Evolutionary conservation across 176 grass and related monocot genomes (phyloP).

Genomic region (Zea luxurians): DNA sequence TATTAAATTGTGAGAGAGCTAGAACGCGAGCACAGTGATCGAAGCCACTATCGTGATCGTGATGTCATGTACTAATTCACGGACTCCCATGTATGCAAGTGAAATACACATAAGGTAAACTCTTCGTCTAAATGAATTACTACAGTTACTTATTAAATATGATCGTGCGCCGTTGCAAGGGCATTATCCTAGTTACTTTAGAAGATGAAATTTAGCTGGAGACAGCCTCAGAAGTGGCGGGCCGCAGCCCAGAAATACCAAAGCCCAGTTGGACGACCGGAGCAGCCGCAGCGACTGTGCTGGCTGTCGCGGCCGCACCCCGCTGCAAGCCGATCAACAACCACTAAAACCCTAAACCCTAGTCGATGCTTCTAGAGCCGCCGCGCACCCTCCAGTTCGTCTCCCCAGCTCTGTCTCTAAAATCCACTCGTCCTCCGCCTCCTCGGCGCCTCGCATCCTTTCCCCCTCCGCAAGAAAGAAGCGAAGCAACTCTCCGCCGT

Average conservation of each 20-base stretch:
- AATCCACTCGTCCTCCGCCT: conserved; percentile 13
- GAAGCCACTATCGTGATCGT: no score
- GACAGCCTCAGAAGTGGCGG: no score
- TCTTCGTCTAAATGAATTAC: no score
- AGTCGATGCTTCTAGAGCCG: conserved; percentile 72
- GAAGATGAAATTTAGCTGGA: no score
- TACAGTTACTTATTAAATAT: no score
- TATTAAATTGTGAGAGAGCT: no score
- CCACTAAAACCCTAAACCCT: conserved; percentile 79
- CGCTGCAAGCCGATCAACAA: neutral
- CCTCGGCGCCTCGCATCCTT: neutral
- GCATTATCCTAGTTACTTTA: no score
- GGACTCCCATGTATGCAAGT: no score
- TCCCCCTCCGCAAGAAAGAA: conserved; percentile 43
- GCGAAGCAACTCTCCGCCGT: neutral
- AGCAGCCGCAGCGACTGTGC: neutral
- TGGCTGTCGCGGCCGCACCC: neutral
- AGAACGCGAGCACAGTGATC: no score
- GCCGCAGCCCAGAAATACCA: neutral
- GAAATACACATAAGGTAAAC: no score
- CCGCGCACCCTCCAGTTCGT: conserved; percentile 14
- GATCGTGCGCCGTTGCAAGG: no score
- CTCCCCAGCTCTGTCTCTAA: neutral
- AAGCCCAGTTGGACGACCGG: neutral
- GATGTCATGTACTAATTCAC: no score